These are phyloP conservation scores for Chrysanthemum makinoi DNA, from an alignment of 129 eudicot species.

Conservation along the genomic window DNA sequence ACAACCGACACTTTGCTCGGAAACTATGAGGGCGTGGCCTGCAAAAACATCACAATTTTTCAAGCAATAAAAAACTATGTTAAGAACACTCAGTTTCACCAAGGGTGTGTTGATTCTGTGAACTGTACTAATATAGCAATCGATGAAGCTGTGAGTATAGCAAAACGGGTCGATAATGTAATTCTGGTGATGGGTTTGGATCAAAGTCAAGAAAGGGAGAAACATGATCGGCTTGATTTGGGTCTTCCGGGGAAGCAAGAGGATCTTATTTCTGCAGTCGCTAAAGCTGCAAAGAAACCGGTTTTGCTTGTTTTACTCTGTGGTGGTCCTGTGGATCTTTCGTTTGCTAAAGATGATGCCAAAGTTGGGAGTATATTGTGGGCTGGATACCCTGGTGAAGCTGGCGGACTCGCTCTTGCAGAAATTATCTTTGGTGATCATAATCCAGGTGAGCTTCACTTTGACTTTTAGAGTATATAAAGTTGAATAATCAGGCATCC, in stretches of 20 bases:
- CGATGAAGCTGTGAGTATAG: conserved; percentile 39
- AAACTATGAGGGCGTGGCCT: conserved; percentile 63
- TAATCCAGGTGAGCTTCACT: conserved; percentile 55
- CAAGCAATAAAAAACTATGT: conserved; percentile 43
- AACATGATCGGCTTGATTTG: conserved; percentile 47
- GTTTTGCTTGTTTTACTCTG: conserved; percentile 51
- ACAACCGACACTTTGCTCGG: conserved; percentile 43
- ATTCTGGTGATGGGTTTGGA: conserved; percentile 64
- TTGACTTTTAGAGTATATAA: too few relatives aligned
- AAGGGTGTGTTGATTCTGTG: conserved; percentile 47
- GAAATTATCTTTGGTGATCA: conserved; percentile 66
- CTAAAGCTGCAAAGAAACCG: conserved; percentile 55
- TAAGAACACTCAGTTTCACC: conserved; percentile 34
- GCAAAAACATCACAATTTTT: conserved; percentile 41
- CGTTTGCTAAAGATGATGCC: conserved; percentile 49
- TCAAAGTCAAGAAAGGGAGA: conserved; percentile 56
- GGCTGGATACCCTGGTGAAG: conserved; percentile 81
- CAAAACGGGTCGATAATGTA: conserved; percentile 48
- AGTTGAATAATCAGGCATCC: neutral
- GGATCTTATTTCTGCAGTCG: conserved; percentile 42
- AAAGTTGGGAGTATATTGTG: conserved; percentile 67
- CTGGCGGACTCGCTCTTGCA: conserved; percentile 62
- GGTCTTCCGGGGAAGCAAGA: conserved; percentile 59
- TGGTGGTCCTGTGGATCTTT: conserved; percentile 70
- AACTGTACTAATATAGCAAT: conserved; percentile 45